Evolutionary conservation across 768 basidiomycete species (phyloP), one percentile per base, ranked within the genome.

Genomic region (Gymnopilus junonius): DNA sequence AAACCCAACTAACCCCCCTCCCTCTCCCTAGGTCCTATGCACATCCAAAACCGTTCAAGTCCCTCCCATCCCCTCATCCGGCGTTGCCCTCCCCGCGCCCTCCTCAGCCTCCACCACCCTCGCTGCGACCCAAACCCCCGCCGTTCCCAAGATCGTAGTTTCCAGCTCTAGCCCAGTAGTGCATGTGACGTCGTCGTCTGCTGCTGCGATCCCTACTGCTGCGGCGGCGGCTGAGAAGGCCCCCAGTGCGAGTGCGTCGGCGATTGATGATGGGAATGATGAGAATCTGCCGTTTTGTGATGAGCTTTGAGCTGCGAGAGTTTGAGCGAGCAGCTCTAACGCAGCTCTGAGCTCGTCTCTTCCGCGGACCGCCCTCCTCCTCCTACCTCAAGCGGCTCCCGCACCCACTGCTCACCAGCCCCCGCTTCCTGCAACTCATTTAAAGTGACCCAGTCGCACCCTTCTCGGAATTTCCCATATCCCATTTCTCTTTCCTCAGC

Each of bases 201-300:
- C 63, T 29, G 34, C 54, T 12, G 37, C 46, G 27, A n/a, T 21
- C 20, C 45, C 59, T 29, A 31, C 60, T 14, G 43, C 57, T 8
- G 32, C n/a, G n/a, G n/a, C n/a, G n/a, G 34, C 54, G 14, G 37
- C 46, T n/a, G n/a, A n/a, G n/a, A n/a, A n/a, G 27, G 12, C 32
- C 20, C 45, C 59, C 21, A 31, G 56, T 14, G 43, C 57, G 10
- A 25, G 39, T n/a, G 43, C 31, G 58, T 55, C 42, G 39, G 43
- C 31, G 58, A 59, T 48, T 32, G 61, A 50, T 50, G 61, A 59
- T 35, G 64, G 59, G 23, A 54, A 63, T 21, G 70, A 70, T 54
- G 67, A 65, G 29, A 62, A 72, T 63, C 64, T 72, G 42, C 71
- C 71, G 23, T 72, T 64, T 67, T 72, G 71, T 54, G 71, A 72